phyloP scores from a whole-genome alignment of 768 basidiomycete species.

The Albatrellus ellisii region DNA sequence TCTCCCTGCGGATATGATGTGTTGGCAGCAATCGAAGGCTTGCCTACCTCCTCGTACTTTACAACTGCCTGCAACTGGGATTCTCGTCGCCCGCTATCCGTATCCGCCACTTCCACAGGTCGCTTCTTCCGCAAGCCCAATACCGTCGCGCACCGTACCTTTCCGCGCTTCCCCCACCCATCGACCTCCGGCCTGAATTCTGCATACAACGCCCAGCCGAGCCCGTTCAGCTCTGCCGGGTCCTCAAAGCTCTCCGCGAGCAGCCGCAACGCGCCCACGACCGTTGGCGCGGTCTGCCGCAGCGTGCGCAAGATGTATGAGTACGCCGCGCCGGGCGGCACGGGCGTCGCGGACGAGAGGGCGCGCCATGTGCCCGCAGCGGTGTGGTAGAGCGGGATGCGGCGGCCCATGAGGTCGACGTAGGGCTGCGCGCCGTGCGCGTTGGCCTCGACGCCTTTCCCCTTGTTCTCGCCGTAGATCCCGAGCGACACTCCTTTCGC shows the following conservation, averaged over 20 bases:
- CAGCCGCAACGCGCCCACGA: conserved; percentile 66
- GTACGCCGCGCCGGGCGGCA: conserved; percentile 62
- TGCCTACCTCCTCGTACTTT: not conserved
- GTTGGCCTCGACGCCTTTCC: conserved; percentile 40
- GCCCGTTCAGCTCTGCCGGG: conserved; percentile 42
- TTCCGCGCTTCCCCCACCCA: conserved; percentile 77
- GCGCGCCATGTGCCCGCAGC: conserved; percentile 66
- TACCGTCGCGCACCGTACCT: conserved; percentile 58
- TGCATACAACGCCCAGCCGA: conserved; percentile 71
- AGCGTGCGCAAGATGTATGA: conserved; percentile 74
- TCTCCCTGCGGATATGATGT: too few species aligned
- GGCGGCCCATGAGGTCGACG: conserved; percentile 73
- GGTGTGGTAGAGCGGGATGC: conserved; percentile 73
- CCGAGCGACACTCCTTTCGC: conserved; percentile 79
- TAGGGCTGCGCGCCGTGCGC: conserved; percentile 62
- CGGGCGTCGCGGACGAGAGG: conserved; percentile 55
- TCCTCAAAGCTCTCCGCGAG: conserved; percentile 44
- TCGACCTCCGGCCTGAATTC: conserved; percentile 76
- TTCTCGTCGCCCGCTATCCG: not conserved
- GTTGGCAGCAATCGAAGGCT: too few species aligned
- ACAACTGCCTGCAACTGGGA: not conserved
- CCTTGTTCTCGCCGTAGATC: conserved; percentile 45
- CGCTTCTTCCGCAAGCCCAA: conserved; percentile 34
- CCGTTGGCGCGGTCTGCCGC: conserved; percentile 62
- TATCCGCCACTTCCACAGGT: not conserved